Evolutionary conservation across 306 rosid genomes (phyloP), one percentile per base, ranked within the genome.

Genomic region (Cajanus cajan): DNA sequence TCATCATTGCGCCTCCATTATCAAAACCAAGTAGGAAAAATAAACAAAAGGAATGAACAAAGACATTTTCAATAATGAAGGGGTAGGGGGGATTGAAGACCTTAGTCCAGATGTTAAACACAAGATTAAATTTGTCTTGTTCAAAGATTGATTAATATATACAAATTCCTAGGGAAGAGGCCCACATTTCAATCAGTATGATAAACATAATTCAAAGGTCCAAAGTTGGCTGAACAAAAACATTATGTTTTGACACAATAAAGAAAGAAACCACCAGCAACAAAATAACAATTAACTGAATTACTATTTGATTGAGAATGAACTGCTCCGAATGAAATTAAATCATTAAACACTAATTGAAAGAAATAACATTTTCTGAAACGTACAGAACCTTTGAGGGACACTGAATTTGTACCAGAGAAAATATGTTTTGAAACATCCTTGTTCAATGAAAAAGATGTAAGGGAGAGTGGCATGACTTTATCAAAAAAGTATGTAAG

Each of bases 331-430:
- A 40, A 47, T 57, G 59, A 74, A 74, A 70, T 39, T 48, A 61
- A 59, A 61, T 48, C 59, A 58, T 36, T 22, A 59, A 61, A 51
- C 31, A 28, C 62, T 47, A 4, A 39, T 16, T 8, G 22, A 6
- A 58, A 68, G 48, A 71, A 66, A 71, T 15, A 31, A 24, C 47
- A 68, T 61, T 48, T 64, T 81, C 70, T 52, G 33, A 81, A 48
- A 73, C n/a, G 50, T 19, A 24, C 25, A 8, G 15, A 52, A 9
- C 19, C 18, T 51, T 72, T 21, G 7, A 62, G 54, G 41, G 82
- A 34, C 31, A 41, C n/a, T 34, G 57, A 78, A 78, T 76, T 47
- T 15, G 61, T 47, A 50, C 36, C 36, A 22, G 48, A 79, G 65
- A 76, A 75, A 58, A 37, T 18, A 52, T 31, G 51, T 66, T 61